Conservation (phyloP, 2,329 filamentous ascomycete species). For the Aspergillus candidus region DNA sequence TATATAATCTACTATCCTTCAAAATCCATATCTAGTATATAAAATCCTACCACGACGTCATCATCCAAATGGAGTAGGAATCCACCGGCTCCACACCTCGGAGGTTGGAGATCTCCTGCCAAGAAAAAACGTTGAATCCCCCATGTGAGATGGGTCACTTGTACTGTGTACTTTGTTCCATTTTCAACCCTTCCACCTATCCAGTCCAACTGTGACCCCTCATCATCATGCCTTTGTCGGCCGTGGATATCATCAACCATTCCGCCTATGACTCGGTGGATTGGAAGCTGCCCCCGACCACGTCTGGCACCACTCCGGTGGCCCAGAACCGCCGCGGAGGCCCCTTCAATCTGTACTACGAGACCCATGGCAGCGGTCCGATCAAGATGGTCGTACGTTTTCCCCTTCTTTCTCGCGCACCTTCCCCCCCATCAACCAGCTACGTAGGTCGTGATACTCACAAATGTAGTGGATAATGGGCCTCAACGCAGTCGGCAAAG, state of each 20-base stretch:
- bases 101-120: no score
- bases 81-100: no score
- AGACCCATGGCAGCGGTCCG: constrained; percentile 70
- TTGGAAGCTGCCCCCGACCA: constrained; percentile 55
- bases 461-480: constrained; percentile 68
- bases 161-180: no score
- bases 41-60: no score
- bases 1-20: no score
- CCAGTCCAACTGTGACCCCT: neutral
- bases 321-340: constrained; percentile 63
- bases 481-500: constrained; percentile 59
- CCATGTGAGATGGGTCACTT: no score
- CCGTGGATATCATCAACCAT: constrained; percentile 27
- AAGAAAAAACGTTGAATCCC: no score
- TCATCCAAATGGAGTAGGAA: no score
- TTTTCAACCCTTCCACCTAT: no score
- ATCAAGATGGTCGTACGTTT: constrained; percentile 64
- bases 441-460: neutral
- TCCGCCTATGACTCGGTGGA: constrained; percentile 26
- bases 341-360: constrained; percentile 69
- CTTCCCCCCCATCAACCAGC: neutral
- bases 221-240: constrained; percentile 23
- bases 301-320: constrained; percentile 56
- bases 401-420: constrained; percentile 1
- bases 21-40: no score